These are phyloP conservation scores for Bretschneidera sinensis DNA, from an alignment of 345 rosid species.

Conservation along the genomic window DNA sequence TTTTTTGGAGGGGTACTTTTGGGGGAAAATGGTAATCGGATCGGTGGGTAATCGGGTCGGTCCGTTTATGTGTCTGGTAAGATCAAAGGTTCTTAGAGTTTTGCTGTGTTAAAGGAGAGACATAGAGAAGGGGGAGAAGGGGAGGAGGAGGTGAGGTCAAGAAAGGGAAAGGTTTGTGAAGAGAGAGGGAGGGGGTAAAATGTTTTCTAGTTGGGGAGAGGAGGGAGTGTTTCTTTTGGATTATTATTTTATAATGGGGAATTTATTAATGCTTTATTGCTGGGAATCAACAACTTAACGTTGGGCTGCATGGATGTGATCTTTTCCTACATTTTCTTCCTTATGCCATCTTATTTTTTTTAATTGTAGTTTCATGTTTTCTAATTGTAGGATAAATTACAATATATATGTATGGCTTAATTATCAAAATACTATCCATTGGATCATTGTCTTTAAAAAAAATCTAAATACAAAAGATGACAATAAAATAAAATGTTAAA, in stretches of 20 bases:
- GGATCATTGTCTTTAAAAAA: no score
- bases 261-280: conserved; percentile 33
- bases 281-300: conserved; percentile 67
- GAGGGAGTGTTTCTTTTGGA: conserved; percentile 23
- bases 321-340: conserved; percentile 15
- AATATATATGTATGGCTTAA: no score
- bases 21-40: neutral
- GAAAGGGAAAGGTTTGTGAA: conserved; percentile 9
- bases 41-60: conserved; percentile 10
- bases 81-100: conserved; percentile 38
- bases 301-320: conserved; percentile 70
- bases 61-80: conserved; percentile 19
- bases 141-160: neutral
- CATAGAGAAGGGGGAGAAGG: neutral
- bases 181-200: conserved; percentile 5
- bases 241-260: conserved; percentile 24
- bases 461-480: no score
- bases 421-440: no score
- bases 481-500: no score
- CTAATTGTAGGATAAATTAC: no score
- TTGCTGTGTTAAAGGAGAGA: conserved; percentile 17
- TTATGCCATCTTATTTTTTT: no score
- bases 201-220: neutral
- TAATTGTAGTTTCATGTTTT: no score
- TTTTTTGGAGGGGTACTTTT: no score